Evolutionary conservation across 75 land plant genomes (phyloP).

Genomic region (Chamaecyparis obtusa): DNA sequence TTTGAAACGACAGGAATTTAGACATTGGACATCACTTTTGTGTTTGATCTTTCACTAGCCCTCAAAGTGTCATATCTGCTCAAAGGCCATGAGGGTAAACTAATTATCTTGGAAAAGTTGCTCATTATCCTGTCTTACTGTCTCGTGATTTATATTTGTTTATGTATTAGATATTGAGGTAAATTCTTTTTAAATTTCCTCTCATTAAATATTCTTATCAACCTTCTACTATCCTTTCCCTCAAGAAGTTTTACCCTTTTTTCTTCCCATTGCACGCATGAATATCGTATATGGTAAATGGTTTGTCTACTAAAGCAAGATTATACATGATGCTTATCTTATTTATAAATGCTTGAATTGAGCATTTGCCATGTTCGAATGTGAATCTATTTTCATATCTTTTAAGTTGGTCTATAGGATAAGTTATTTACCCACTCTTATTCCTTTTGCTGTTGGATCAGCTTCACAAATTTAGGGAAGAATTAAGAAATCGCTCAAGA

Average conservation of each 20-base stretch:
- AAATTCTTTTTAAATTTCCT: too few species aligned
- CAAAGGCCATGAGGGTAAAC: neutral
- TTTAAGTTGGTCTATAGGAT: neutral
- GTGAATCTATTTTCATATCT: neutral
- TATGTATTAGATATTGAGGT: neutral
- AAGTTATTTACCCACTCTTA: neutral
- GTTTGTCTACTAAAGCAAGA: neutral
- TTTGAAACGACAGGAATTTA: neutral
- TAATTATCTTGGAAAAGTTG: too few species aligned
- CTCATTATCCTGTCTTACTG: neutral
- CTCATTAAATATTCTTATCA: neutral
- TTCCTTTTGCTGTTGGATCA: slow-evolving; percentile 16
- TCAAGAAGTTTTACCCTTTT: neutral
- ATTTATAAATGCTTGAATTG: neutral
- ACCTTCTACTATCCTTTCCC: neutral
- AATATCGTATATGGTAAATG: neutral
- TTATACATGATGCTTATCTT: neutral
- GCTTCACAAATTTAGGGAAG: slow-evolving; percentile 97
- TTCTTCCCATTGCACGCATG: neutral
- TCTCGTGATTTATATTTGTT: too few species aligned
- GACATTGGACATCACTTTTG: neutral
- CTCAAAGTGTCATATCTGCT: neutral
- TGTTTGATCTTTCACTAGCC: neutral
- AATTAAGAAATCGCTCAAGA: slow-evolving; percentile 85
- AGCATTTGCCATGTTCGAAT: too few species aligned